Evolutionary conservation across 148 eudicot genomes (phyloP), one percentile per base, ranked within the genome.

Genomic region (Chenopodium suecicum): DNA sequence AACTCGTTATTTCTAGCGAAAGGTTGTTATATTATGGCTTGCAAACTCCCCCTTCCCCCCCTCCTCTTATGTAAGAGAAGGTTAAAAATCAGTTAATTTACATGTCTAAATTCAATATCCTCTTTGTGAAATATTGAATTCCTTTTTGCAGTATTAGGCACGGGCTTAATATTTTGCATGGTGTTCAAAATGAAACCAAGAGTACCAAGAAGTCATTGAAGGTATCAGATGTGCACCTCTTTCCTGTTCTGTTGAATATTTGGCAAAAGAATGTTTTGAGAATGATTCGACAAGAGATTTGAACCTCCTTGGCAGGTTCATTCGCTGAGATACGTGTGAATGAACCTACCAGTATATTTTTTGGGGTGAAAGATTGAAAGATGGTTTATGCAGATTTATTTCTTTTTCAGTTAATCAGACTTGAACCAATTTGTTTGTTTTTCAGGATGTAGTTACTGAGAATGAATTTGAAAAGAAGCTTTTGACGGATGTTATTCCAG

Each of bases 391-490:
- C 7, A 32, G 25, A 58, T 44, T 64, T 73, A 16, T 4, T 67
- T 27, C 50, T 34, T 63, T 37, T 41, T 13, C 23, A 9, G 58
- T 37, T 41, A 68, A 81, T 74, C 2, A 27, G n/a, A 64, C 62
- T 25, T 23, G 13, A 60, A 79, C 27, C 37, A 12, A 29, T 13
- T 27, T 84, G 19, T 54, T 25, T 71, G 9, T 64, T 86, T 83
- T 67, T 62, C 90, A 95, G 98, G 98, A 95, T 86, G 97, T 95
- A 75, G 97, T 89, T 74, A 93, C 98, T 73, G 98, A 94, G 77
- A 94, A 94, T 87, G 98, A 94, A 80, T 94, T 92, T 85, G 97
- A 94, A 89, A 94, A 94, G 86, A 91, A 85, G 84, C 94, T 94
- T 79, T 94, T 94, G 11, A 86, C 77, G 14, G 98, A 94, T 75